A percentile compares a stretch with the other conserved stretches of the same genome.
Evolutionary conservation across 441 rosid species (phyloP).

Genomic region (Adansonia madagascariensis): DNA sequence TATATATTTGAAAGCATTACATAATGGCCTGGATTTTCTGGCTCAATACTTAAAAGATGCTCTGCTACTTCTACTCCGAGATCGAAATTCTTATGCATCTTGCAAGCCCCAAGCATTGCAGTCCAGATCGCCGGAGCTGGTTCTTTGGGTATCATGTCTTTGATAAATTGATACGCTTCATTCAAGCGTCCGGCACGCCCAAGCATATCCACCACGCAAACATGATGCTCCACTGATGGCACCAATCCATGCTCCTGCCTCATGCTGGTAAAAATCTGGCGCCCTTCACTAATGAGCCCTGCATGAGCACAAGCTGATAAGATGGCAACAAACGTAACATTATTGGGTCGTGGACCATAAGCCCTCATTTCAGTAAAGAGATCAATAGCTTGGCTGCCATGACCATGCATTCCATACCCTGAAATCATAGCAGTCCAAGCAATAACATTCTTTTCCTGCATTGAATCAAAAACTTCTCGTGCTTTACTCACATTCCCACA

Average conservation of each 20-base stretch:
- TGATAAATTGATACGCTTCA: constrained; percentile 63
- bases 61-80: constrained; percentile 76
- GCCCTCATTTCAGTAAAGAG: constrained; percentile 57
- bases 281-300: constrained; percentile 70
- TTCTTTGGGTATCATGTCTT: constrained; percentile 44
- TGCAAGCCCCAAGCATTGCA: constrained; percentile 95
- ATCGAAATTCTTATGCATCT: constrained; percentile 83
- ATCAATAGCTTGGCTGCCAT: constrained; percentile 60
- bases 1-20: constrained; percentile 83
- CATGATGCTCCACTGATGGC: constrained; percentile 74
- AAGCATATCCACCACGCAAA: constrained; percentile 84
- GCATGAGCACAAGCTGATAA: constrained; percentile 87
- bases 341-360: constrained; percentile 54
- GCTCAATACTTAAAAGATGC: constrained; percentile 66
- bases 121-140: constrained; percentile 80
- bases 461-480: constrained; percentile 59
- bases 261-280: constrained; percentile 57
- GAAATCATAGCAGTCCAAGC: constrained; percentile 94
- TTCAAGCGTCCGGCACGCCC: constrained; percentile 80
- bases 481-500: constrained; percentile 69
- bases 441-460: constrained; percentile 67
- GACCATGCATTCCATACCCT: constrained; percentile 79
- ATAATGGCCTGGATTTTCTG: constrained; percentile 83
- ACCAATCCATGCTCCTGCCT: constrained; percentile 44
- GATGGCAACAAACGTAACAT: constrained; percentile 73